phyloP scores from a whole-genome alignment of 2,329 filamentous ascomycete species.

The Penicillium occitanis region DNA sequence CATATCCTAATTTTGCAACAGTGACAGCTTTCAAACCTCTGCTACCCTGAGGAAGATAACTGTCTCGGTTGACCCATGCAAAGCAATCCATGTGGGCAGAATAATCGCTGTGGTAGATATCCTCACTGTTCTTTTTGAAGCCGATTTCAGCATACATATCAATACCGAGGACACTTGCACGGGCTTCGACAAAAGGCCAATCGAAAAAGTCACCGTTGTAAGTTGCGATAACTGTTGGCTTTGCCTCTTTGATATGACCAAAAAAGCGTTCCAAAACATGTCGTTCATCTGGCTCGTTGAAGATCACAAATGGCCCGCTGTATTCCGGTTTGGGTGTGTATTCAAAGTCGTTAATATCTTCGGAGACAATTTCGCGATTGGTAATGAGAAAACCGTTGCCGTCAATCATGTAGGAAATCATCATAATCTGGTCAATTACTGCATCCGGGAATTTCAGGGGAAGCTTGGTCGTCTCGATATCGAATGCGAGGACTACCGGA shows the following conservation, averaged over 20 bases:
- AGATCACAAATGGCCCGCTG: slow-evolving; percentile 91
- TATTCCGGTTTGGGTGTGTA: slow-evolving; percentile 98
- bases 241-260: slow-evolving; percentile 88
- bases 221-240: slow-evolving; percentile 96
- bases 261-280: slow-evolving; percentile 88
- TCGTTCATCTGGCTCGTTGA: slow-evolving; percentile 96
- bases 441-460: slow-evolving; percentile 97
- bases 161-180: slow-evolving; percentile 90
- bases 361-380: slow-evolving; percentile 94
- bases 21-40: slow-evolving; percentile 97
- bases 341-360: slow-evolving; percentile 96
- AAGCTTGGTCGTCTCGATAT: slow-evolving; percentile 96
- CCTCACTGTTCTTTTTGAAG: slow-evolving; percentile 91
- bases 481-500: slow-evolving; percentile 97
- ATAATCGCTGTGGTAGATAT: slow-evolving; percentile 94
- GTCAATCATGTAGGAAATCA: slow-evolving; percentile 99
- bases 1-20: slow-evolving; percentile 95
- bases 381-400: slow-evolving; percentile 97
- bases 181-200: slow-evolving; percentile 96
- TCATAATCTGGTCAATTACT: slow-evolving; percentile 95
- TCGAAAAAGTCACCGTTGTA: slow-evolving; percentile 99
- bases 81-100: slow-evolving; percentile 99
- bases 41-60: slow-evolving; percentile 94
- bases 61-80: slow-evolving; percentile 98
- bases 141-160: slow-evolving; percentile 99